Conservation (phyloP, 2,329 filamentous ascomycete species). For the Calonectria hongkongensis region DNA sequence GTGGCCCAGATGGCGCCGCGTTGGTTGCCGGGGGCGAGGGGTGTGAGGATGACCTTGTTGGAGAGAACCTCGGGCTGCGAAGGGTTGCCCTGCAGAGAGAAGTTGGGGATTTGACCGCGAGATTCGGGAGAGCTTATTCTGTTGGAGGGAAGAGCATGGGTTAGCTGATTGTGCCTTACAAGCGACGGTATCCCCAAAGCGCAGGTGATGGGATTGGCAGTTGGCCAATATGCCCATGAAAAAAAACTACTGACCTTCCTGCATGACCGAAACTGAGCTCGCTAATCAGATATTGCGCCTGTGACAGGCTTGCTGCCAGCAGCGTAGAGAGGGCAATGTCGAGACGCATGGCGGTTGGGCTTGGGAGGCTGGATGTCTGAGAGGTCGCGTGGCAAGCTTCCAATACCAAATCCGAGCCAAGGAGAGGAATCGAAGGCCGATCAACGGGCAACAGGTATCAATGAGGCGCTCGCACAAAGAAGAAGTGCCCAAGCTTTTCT, state of each 20-base stretch:
- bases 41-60: conserved; percentile 94
- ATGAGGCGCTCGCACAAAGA: conserved; percentile 27
- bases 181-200: conserved; percentile 6
- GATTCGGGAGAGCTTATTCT: conserved; percentile 79
- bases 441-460: conserved; percentile 37
- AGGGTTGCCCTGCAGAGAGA: conserved; percentile 73
- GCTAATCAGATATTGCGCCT: conserved; percentile 81
- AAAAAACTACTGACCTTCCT: conserved; percentile 69
- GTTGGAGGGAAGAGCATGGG: conserved; percentile 32
- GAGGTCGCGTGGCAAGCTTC: conserved; percentile 21
- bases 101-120: conserved; percentile 71
- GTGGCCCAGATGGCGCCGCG: conserved; percentile 90
- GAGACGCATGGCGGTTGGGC: conserved; percentile 65
- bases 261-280: conserved; percentile 87
- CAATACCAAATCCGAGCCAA: conserved; percentile 31
- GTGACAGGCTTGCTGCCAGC: conserved; percentile 69
- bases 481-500: conserved; percentile 36
- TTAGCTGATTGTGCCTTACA: conserved; percentile 40
- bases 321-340: conserved; percentile 63
- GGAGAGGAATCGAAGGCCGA: conserved; percentile 35
- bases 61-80: conserved; percentile 80
- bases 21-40: conserved; percentile 89
- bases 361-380: conserved; percentile 43
- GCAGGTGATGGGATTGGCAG: background rate
- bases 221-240: background rate